A percentile compares a stretch with the other conserved stretches of the same genome.
Evolutionary conservation across 2,329 filamentous ascomycete genomes (phyloP).

Genomic region (Xylariomycetidae sp.): DNA sequence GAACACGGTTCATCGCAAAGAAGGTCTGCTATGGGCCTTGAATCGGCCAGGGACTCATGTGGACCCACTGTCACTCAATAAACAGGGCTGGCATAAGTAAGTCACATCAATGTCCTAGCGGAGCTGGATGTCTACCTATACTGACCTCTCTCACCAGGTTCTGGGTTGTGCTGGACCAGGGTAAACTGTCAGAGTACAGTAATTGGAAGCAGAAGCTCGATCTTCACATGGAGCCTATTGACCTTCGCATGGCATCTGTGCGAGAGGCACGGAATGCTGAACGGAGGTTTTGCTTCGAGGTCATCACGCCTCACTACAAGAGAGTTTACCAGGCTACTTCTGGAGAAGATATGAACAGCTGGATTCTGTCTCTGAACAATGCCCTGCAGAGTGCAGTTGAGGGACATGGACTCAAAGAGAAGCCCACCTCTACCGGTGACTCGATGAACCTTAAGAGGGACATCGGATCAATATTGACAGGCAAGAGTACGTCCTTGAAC

Average conservation of each 20-base stretch:
- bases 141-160: slow-evolving; percentile 54
- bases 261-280: slow-evolving; percentile 93
- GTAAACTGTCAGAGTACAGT: slow-evolving; percentile 94
- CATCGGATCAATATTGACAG: slow-evolving; percentile 88
- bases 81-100: slow-evolving; percentile 98
- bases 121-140: no score
- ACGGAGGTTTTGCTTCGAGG: slow-evolving; percentile 93
- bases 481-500: slow-evolving; percentile 73
- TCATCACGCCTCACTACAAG: slow-evolving; percentile 94
- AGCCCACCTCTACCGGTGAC: slow-evolving; percentile 41
- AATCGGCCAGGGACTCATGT: slow-evolving; percentile 91
- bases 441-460: slow-evolving; percentile 66
- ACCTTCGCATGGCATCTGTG: slow-evolving; percentile 93
- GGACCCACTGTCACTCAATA: slow-evolving; percentile 91
- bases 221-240: slow-evolving; percentile 96
- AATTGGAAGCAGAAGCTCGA: slow-evolving; percentile 99
- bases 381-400: slow-evolving; percentile 95
- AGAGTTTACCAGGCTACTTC: slow-evolving; percentile 96
- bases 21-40: slow-evolving; percentile 90
- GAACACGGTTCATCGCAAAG: slow-evolving; percentile 71
- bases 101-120: slow-evolving; percentile 33
- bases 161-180: slow-evolving; percentile 97
- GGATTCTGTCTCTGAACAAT: slow-evolving; percentile 96
- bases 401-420: slow-evolving; percentile 59
- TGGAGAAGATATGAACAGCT: slow-evolving; percentile 95